A percentile compares a stretch with the other conserved stretches of the same genome.
phyloP scores from a whole-genome alignment of 2,329 filamentous ascomycete species.

The Cladosporium cucumerinum region DNA sequence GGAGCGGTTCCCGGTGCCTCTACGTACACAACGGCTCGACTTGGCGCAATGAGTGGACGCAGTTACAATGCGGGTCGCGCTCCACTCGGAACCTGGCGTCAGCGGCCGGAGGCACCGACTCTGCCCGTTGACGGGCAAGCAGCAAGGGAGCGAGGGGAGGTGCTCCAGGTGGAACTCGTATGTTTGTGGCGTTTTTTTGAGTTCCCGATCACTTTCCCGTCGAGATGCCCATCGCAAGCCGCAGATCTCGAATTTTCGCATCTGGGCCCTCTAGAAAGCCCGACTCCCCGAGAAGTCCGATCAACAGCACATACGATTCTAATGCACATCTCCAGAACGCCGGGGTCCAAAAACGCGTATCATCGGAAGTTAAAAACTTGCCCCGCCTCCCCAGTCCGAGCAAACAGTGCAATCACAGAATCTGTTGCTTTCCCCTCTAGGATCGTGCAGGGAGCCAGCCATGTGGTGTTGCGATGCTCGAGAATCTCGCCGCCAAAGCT shows the following conservation, averaged over 20 bases:
- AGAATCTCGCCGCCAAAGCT: not conserved
- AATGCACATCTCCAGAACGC: not conserved
- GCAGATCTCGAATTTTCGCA: not conserved
- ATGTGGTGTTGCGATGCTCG: not conserved
- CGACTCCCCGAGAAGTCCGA: not conserved
- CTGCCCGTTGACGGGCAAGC: not conserved
- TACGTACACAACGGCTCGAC: not conserved
- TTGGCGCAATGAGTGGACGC: not conserved
- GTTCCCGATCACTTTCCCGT: not conserved
- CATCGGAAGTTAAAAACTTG: not conserved
- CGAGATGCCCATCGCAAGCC: not conserved
- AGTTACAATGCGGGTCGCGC: not conserved
- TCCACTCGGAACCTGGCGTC: not conserved
- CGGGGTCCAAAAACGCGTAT: rapidly evolving
- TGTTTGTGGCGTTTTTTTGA: not conserved
- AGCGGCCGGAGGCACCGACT: not conserved
- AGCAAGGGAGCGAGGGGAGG: not conserved
- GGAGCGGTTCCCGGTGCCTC: not conserved
- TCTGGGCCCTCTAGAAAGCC: no score
- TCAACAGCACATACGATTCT: not conserved
- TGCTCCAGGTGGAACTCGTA: not conserved
- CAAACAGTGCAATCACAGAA: not conserved
- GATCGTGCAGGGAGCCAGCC: no score
- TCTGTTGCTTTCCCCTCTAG: not conserved
- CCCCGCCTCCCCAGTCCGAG: not conserved